Base-by-base conservation (phyloP, 495 filamentous ascomycete genomes). In the Geopyxis carbonaria region DNA sequence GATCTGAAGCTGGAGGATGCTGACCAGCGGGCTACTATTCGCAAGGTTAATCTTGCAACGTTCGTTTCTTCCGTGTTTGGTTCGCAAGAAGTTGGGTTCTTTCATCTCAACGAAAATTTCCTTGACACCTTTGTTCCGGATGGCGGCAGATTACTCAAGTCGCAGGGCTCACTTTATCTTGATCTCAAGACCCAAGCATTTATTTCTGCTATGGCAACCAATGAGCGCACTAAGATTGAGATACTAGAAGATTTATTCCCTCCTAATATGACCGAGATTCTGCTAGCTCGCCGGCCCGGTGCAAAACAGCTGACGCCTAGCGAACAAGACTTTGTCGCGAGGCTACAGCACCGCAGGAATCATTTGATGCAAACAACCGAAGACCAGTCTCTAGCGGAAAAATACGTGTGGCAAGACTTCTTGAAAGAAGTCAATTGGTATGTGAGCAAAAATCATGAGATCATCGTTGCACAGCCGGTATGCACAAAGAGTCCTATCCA, bases 161-260 rank as follows among this genome's bases (percentile, higher is more conserved):
- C 71, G 33, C 73, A 76, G 44, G 76, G 73, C 9, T 69, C 76
- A 19, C 47, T 93, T 19, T 80, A 80, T 45, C 62, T 93, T 13
- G 77, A 83, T 40, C 64, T 93, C 13, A 93, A 93, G 56, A 92
- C 85, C 1, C 81, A 91, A 43, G 73, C 76, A 7, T 80, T 86
- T 45, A 76, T 92, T 36, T 75, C 78, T 2, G 72, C 79, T 2
- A 66, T 82, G 49, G 52, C 61, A 13, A 75, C 70, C 37, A 68
- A 70, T 14, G 70, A 80, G 27, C 69, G 68, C 14, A 65, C 70
- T 2, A 70, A 68, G 32, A 73, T 76, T 3, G 75, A 77, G 23
- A 64, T 82, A 3, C 52, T 93, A 7, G 75, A 78, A 22, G 68
- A 78, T 38, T 56, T 91, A 0, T 93, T 93, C 50, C 78, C 82